A percentile compares a stretch with the other conserved stretches of the same genome.
phyloP scores from a whole-genome alignment of 2,329 filamentous ascomycete species.

The Alternaria triticimaculans region DNA sequence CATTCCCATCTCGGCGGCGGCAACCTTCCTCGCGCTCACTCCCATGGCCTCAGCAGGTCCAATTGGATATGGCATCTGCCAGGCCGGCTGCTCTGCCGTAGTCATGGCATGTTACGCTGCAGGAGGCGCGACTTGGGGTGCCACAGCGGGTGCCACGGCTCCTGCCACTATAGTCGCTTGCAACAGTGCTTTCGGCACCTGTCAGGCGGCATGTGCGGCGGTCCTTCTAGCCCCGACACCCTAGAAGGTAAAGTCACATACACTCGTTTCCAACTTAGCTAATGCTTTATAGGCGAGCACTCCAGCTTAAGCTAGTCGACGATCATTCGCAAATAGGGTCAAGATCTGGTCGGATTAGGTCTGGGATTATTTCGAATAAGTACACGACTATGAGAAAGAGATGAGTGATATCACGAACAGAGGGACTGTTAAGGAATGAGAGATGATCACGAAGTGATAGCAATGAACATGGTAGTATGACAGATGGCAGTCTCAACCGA shows the following conservation, averaged over 20 bases:
- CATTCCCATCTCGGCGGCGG: neutral
- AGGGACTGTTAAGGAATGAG: neutral
- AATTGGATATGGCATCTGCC: slow-evolving; percentile 54
- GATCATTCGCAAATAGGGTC: neutral
- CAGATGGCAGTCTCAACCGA: neutral
- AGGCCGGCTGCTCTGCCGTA: slow-evolving; percentile 55
- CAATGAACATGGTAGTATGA: neutral
- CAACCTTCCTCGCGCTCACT: neutral
- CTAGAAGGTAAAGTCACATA: slow-evolving; percentile 13
- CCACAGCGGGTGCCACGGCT: slow-evolving; percentile 47
- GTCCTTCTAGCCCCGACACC: slow-evolving; percentile 43
- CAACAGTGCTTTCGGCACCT: slow-evolving; percentile 55
- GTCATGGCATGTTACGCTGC: slow-evolving; percentile 57
- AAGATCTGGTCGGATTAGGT: neutral
- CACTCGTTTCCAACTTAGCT: neutral
- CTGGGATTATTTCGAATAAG: neutral
- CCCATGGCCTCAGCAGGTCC: slow-evolving; percentile 35
- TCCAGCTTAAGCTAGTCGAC: neutral
- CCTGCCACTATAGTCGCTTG: slow-evolving; percentile 54
- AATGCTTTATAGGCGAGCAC: neutral
- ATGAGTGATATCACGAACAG: neutral
- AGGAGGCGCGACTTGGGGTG: slow-evolving; percentile 54
- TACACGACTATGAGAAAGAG: neutral
- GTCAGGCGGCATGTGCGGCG: slow-evolving; percentile 54
- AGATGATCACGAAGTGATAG: neutral